Evolutionary conservation across 176 grass and related monocot species (phyloP), one percentile per base, ranked within the genome.

Genomic region (Carex scoparia): DNA sequence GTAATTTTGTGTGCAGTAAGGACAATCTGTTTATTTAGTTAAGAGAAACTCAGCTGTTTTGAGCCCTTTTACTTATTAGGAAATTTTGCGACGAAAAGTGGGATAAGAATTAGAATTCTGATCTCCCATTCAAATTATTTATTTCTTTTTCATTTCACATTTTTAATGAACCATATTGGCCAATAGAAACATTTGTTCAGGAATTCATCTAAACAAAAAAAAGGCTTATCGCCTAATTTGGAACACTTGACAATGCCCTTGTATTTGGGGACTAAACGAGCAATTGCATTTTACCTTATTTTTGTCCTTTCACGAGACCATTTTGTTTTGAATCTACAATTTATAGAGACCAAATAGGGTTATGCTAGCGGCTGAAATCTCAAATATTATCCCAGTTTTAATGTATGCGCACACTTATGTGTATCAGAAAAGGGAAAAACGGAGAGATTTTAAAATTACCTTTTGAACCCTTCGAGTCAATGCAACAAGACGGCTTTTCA

Each of bases 381-480:
- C 49, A 58, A 37, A 18, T 18, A 8, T 35, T 58, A 58, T 58
- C 28, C 10, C 14, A 37, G 49, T 58, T 79, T 54, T 35, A 35
- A 32, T 13, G 5, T 79, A 53, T 54, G 19, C 46, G 6, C 27
- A 9, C 27, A 79, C 1, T 32, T 57, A 53, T 7, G 19, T 35
- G 14, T 14, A 79, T 79, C 23, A 79, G 30, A 79, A 56, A 71
- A 84, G 73, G 31, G 65, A 56, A 15, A 79, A 28, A 63, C 37
- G 0, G 3, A 8, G 61, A 54, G 56, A 35, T 79, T 86, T 28
- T 61, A 85, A 44, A 85, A 85, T 86, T 88, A 95, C 95, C 91
- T 98, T 98, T 82, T 98, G 95, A 35, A 98, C 95, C 86, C 93
- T 98, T 49, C 89, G 89, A 81, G 91, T 98, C 83, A 98, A 85